Evolutionary conservation across 1,284 basidiomycete species (phyloP).

Genomic region (Lentinula novae-zelandiae): DNA sequence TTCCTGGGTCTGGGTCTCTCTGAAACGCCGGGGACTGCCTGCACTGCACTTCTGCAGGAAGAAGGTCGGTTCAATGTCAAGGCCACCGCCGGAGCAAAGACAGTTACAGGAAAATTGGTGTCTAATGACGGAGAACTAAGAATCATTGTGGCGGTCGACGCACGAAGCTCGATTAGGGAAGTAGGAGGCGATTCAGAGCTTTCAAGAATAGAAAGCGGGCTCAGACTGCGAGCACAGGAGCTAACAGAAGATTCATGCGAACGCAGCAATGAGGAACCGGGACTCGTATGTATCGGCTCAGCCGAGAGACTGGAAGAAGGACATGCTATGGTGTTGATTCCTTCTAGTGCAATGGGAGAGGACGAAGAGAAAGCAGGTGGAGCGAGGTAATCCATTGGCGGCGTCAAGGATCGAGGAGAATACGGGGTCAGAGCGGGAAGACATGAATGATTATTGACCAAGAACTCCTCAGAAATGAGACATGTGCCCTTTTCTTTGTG

Average conservation of each 20-base stretch:
- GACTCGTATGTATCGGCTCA: neutral
- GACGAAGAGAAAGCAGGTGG: neutral
- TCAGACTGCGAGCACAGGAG: neutral
- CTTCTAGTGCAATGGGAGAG: neutral
- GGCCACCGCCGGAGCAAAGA: neutral
- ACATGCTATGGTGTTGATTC: neutral
- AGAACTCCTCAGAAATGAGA: constrained; percentile 5
- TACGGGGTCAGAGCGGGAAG: neutral
- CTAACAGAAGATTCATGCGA: neutral
- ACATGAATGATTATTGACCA: neutral
- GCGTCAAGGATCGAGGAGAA: neutral
- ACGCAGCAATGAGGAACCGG: neutral
- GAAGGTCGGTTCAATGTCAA: neutral
- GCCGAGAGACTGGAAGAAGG: no score
- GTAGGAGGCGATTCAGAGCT: neutral
- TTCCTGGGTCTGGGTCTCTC: no score
- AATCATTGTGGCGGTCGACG: no score
- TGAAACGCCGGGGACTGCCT: neutral
- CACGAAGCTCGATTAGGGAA: neutral
- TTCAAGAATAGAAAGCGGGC: neutral
- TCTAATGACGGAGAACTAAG: neutral
- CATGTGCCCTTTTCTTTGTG: constrained; percentile 20
- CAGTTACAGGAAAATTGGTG: neutral
- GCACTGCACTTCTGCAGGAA: neutral
- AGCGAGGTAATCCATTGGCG: neutral